Evolutionary conservation across 2,329 filamentous ascomycete species (phyloP), one percentile per base, ranked within the genome.

Genomic region (Fusarium sp.): DNA sequence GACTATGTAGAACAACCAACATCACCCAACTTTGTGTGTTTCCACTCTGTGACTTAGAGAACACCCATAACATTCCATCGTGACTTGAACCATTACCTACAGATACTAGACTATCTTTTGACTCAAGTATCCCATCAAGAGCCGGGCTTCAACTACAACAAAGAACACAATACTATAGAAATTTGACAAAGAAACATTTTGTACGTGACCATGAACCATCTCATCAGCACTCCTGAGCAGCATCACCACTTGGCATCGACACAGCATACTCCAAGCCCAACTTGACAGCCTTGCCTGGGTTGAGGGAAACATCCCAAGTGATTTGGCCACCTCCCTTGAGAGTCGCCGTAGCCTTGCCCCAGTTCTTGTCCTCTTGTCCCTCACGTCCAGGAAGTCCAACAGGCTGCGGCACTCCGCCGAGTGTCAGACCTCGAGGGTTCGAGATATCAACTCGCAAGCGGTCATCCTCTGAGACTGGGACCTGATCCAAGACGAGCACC

Each of bases 391-490:
- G 70, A 14, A 73, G 75, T 0, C 86, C 87, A 1, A 83, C 79
- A 0, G 75, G 52, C 4, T 88, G 82, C 2, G 76, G 67, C 1
- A 82, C 75, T 1, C 85, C 85, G 1, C 82, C 84, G 4, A 79
- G 71, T 1, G 76, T 76, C 47, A 92, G 72, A 0, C 88, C 89
- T 5, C 80, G 80, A 1, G 90, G 90, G 20, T 81, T 78, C 18
- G 85, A 72, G 35, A 91, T 77, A 2, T 87, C 85, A 10, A 92
- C 85, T 6, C 83, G 83, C 7, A 92, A 81, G 45, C 85, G 83
- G 77, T 91, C 89, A 63, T 92, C 89, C 78, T 91, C 86, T 24
- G 86, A 89, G n/a, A 91, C 83, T 4, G 90, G 90, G 3, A 91
- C 83, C 80, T 92, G 90, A 70, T 92, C 90, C 4, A 89, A 78